A percentile compares a stretch with the other conserved stretches of the same genome.
These are phyloP conservation scores for Metschnikowia vanudenii DNA, from an alignment of 805 yeast species.

Conservation along the genomic window DNA sequence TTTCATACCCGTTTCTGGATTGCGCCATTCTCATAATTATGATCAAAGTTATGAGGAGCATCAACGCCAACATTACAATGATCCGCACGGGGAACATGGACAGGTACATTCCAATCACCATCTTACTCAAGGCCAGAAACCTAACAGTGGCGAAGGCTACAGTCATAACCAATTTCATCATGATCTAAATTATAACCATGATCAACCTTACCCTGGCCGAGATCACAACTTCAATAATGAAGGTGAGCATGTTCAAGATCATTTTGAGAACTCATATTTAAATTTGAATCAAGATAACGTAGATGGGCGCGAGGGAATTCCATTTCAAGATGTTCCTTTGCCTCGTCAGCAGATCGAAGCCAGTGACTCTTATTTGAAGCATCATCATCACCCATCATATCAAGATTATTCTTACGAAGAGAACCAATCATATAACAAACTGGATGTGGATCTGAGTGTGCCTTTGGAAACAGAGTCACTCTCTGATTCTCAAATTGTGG, in stretches of 20 bases:
- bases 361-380: not conserved
- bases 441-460: not conserved
- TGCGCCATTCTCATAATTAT: not conserved
- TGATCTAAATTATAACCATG: not conserved
- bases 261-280: not conserved
- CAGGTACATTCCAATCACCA: not conserved
- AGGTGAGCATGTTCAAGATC: not conserved
- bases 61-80: slow-evolving; percentile 1
- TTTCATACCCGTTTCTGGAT: slow-evolving; percentile 9
- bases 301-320: not conserved
- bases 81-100: not conserved
- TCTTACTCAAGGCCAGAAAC: not conserved
- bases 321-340: not conserved
- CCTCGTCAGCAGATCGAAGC: slow-evolving; percentile 2
- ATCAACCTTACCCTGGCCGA: not conserved
- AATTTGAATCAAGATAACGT: slow-evolving; percentile 1
- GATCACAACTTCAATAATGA: not conserved
- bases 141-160: not conserved
- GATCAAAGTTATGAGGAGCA: not conserved
- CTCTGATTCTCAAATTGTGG: slow-evolving; percentile 4
- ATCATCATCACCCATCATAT: slow-evolving; percentile 1
- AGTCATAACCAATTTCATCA: slow-evolving; percentile 2
- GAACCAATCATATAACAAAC: not conserved
- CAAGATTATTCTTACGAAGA: slow-evolving; percentile 1
- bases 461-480: not conserved